Evolutionary conservation across 2,329 filamentous ascomycete species (phyloP).

Genomic region (Alternaria arborescens): DNA sequence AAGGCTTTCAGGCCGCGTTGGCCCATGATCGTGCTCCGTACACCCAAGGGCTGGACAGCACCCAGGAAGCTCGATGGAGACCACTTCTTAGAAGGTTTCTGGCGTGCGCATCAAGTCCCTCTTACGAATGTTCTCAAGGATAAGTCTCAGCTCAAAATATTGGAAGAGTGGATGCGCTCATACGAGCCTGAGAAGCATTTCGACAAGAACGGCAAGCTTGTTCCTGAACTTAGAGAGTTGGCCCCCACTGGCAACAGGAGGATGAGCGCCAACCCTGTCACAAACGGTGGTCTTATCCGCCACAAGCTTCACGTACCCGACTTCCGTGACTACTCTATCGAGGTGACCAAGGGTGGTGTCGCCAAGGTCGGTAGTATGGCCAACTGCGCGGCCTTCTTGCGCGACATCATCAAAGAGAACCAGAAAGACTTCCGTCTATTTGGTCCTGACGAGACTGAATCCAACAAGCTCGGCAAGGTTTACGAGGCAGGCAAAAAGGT

Average conservation of each 20-base stretch:
- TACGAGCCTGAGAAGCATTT: conserved; percentile 80
- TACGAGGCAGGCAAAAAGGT: conserved; percentile 81
- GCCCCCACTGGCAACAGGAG: conserved; percentile 71
- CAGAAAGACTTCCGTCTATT: conserved; percentile 76
- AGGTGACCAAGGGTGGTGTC: conserved; percentile 68
- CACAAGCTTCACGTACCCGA: conserved; percentile 74
- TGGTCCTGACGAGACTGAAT: conserved; percentile 82
- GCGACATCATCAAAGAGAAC: conserved; percentile 73
- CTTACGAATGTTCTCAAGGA: conserved; percentile 75
- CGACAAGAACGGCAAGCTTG: conserved; percentile 68
- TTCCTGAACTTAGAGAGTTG: conserved; percentile 68
- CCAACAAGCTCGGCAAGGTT: conserved; percentile 77
- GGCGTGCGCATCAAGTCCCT: conserved; percentile 80
- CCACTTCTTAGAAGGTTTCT: conserved; percentile 78
- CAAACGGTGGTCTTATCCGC: conserved; percentile 73
- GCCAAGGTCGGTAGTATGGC: conserved; percentile 70
- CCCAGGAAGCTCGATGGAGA: conserved; percentile 72
- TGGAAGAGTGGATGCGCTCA: conserved; percentile 80
- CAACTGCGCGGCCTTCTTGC: conserved; percentile 73
- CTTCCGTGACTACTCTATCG: conserved; percentile 72
- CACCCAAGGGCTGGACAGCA: conserved; percentile 81
- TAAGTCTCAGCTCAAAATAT: conserved; percentile 69
- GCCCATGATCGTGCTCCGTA: conserved; percentile 82
- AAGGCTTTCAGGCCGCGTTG: conserved; percentile 75
- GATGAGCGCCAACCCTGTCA: conserved; percentile 80